These are phyloP conservation scores for Hypomyces rosellus DNA, from an alignment of 2,329 filamentous ascomycete species.

Conservation along the genomic window DNA sequence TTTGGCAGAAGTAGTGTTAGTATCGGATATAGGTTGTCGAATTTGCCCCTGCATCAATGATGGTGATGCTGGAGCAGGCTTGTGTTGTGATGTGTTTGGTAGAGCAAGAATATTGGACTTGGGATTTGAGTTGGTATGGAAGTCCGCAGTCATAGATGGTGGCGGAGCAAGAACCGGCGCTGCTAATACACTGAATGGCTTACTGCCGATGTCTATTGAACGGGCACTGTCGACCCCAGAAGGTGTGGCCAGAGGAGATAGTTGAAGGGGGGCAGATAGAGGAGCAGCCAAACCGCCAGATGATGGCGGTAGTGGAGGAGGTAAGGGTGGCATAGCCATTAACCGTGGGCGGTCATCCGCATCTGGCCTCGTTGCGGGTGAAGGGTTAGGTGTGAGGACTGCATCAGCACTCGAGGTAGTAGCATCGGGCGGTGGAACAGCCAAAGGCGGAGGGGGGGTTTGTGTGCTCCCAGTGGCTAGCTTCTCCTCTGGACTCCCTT, in stretches of 20 bases:
- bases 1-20: not conserved
- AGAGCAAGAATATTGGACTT: constrained; percentile 41
- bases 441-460: too few species aligned
- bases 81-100: constrained; percentile 34
- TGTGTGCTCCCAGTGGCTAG: too few species aligned
- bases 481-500: too few species aligned
- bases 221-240: constrained; percentile 16
- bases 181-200: constrained; percentile 29
- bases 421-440: not conserved
- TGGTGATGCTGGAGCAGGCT: constrained; percentile 17
- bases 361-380: not conserved
- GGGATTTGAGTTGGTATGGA: constrained; percentile 17
- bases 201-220: constrained; percentile 18
- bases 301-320: constrained; percentile 13
- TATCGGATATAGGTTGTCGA: not conserved
- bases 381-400: not conserved
- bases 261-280: constrained; percentile 12
- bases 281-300: constrained; percentile 14
- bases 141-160: constrained; percentile 21
- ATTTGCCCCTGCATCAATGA: constrained; percentile 2
- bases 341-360: not conserved
- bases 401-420: not conserved
- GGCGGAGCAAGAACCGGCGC: constrained; percentile 33
- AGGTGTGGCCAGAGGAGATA: constrained; percentile 16
- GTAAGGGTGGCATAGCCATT: constrained; percentile 17